Base-by-base conservation (phyloP, 768 basidiomycete species). In the Paxillus involutus region DNA sequence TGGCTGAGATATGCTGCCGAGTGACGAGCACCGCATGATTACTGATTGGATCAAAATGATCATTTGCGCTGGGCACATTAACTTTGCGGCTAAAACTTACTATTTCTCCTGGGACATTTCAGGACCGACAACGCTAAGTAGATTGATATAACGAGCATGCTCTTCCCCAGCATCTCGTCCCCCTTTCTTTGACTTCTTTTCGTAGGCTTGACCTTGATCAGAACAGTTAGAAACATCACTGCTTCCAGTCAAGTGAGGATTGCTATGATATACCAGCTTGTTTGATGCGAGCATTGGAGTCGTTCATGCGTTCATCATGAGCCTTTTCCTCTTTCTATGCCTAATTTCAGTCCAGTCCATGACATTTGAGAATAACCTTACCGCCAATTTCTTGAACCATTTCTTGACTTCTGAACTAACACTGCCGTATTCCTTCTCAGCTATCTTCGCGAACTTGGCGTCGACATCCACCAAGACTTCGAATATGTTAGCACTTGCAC, bases 361-460 rank as follows among this genome's bases (percentile, higher is more conserved):
- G 21, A 44, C 4, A 43, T 36, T 43, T 0, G 21, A n/a, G 17
- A 39, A 54, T 41, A 52, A 47, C 30, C 87, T 60, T 62, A 91
- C 89, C 46, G 84, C 79, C 35, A 91, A 78, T 68, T 85, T 90
- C 81, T 88, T 91, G 77, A 91, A 85, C 89, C 89, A 91, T 63
- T 88, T 92, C 76, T 84, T 87, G 40, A 90, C 83, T 58, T 91
- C 89, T 30, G 74, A 68, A 58, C 81, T 83, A 47, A 90, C 73
- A 19, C 52, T 63, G 56, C 85, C 83, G 55, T 83, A 89, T 58
- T 92, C 89, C 71, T 83, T 90, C 60, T 89, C 86, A 12, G 80
- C 80, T 56, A 87, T 65, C 72, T 87, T 91, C 40, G 82, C 80
- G 68, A 89, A 91, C 73, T 88, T 92, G 59, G 73, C 54, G 62